A percentile compares a stretch with the other conserved stretches of the same genome.
phyloP scores from a whole-genome alignment of 257 asterid species.

The Cynanchum wilfordii region DNA sequence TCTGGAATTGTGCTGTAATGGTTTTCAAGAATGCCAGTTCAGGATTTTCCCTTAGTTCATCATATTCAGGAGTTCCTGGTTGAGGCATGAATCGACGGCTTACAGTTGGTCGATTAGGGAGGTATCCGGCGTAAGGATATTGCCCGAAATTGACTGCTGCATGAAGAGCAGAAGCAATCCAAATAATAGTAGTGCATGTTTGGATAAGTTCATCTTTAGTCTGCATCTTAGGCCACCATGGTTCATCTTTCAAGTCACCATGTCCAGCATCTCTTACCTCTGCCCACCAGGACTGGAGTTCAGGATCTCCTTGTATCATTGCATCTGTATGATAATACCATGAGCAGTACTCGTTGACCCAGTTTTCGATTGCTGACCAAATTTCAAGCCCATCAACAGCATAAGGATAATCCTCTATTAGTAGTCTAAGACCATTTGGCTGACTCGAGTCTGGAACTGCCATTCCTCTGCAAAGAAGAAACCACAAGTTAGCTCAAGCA shows the following conservation, averaged over 20 bases:
- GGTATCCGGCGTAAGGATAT: conserved; percentile 71
- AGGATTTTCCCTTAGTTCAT: conserved; percentile 48
- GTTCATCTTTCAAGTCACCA: conserved; percentile 55
- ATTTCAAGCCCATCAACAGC: conserved; percentile 79
- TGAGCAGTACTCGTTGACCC: conserved; percentile 59
- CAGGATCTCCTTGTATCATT: conserved; percentile 36
- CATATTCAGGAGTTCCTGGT: conserved; percentile 43
- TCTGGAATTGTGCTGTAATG: conserved; percentile 66
- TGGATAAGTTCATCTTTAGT: conserved; percentile 42
- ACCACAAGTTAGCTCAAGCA: background rate
- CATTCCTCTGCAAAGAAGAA: conserved; percentile 50
- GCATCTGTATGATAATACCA: conserved; percentile 47
- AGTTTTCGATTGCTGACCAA: conserved; percentile 61
- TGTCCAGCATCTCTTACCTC: conserved; percentile 69
- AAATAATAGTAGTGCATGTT: conserved; percentile 57
- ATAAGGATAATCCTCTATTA: conserved; percentile 71
- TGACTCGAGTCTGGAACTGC: conserved; percentile 50
- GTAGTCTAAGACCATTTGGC: conserved; percentile 52
- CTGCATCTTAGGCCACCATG: conserved; percentile 75
- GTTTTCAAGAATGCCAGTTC: conserved; percentile 59
- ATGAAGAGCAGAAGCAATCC: conserved; percentile 84
- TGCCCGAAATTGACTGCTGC: conserved; percentile 84
- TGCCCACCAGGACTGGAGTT: conserved; percentile 78
- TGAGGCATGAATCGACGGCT: conserved; percentile 74
- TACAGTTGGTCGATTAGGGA: conserved; percentile 72